These are phyloP conservation scores for Scenedesmus sp. DNA, from an alignment of 163 green algal genomes.

Conservation along the genomic window DNA sequence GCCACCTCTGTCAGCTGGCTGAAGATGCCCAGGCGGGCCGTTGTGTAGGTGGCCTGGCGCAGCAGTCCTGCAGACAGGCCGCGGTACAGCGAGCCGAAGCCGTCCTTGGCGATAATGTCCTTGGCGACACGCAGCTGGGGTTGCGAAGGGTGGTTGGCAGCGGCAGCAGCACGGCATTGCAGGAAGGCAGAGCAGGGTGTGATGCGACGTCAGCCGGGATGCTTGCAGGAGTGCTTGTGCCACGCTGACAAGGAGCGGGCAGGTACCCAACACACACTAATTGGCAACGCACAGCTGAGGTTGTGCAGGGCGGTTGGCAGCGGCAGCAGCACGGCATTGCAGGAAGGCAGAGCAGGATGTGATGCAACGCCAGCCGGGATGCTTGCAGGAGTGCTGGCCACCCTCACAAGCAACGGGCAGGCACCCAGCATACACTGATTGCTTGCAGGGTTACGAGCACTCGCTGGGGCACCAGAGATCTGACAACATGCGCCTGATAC, in stretches of 20 bases:
- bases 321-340: too few species aligned
- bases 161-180: not conserved
- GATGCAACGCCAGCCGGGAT: too few species aligned
- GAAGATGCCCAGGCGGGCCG: constrained; percentile 96
- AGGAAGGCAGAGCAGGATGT: too few species aligned
- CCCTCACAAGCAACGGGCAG: too few species aligned
- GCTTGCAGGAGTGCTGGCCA: too few species aligned
- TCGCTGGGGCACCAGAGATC: too few species aligned
- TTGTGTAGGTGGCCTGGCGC: constrained; percentile 98
- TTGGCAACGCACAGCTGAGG: not conserved
- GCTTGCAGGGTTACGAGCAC: too few species aligned
- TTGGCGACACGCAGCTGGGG: constrained; percentile 81
- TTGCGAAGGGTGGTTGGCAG: not conserved
- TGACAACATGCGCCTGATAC: too few species aligned
- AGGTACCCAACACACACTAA: not conserved
- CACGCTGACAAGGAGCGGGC: not conserved
- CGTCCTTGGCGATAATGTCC: constrained; percentile 89
- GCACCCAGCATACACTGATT: too few species aligned
- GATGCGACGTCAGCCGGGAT: not conserved
- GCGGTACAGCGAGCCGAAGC: constrained; percentile 95
- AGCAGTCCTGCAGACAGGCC: constrained; percentile 95
- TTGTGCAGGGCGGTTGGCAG: too few species aligned
- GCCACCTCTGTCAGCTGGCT: constrained; percentile 82
- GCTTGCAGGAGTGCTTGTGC: not conserved
- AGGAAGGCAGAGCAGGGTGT: not conserved